Percentiles rank a stretch among this genome's conserved stretches.
Conservation (phyloP, 2,329 filamentous ascomycete species). For the Ceratocystis albifundus region DNA sequence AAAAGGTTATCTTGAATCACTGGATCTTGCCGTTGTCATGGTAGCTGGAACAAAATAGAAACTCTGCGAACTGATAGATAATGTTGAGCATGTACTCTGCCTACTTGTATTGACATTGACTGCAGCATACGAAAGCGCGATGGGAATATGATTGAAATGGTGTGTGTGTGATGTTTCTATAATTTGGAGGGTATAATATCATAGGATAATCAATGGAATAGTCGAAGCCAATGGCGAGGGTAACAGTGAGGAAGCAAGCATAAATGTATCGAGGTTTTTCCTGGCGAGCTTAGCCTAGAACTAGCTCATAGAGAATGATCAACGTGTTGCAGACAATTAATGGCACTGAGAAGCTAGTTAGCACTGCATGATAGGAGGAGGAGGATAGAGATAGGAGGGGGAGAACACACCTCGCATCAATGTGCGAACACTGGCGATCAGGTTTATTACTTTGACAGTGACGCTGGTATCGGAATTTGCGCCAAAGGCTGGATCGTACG, state of each 20-base stretch:
- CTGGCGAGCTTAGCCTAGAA: conserved; percentile 48
- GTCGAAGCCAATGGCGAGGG: neutral
- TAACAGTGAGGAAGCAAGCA: neutral
- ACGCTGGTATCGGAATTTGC: conserved; percentile 60
- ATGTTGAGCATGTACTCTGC: neutral
- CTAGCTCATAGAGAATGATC: conserved; percentile 71
- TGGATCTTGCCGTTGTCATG: neutral
- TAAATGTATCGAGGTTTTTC: neutral
- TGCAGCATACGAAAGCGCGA: neutral
- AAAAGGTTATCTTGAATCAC: neutral
- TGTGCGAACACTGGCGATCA: conserved; percentile 82
- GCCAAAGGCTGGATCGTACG: conserved; percentile 68
- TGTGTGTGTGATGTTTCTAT: neutral
- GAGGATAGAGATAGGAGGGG: neutral
- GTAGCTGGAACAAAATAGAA: neutral
- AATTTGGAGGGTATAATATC: conserved; percentile 5
- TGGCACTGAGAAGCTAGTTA: conserved; percentile 47
- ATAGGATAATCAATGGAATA: neutral
- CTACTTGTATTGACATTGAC: too few relatives aligned
- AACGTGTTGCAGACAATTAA: conserved; percentile 72
- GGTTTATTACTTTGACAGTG: conserved; percentile 75
- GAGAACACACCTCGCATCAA: conserved; percentile 67
- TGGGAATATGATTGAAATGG: neutral
- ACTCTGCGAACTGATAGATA: neutral
- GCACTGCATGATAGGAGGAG: neutral